These are phyloP conservation scores for Trametes coccinea DNA, from an alignment of 768 basidiomycete species.

Conservation along the genomic window DNA sequence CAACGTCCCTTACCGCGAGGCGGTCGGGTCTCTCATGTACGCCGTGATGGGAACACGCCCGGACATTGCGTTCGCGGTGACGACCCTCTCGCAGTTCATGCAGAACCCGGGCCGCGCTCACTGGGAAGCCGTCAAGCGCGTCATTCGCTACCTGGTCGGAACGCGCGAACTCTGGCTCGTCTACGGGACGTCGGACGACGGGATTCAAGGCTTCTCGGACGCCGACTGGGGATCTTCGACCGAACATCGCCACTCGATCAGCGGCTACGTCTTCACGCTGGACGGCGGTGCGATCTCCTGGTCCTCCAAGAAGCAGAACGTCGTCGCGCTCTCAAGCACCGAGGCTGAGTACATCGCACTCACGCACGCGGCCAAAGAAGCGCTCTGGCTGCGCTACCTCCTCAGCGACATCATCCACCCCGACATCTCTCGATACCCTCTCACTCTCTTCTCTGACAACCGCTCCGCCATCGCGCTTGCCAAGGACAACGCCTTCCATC, in stretches of 20 bases:
- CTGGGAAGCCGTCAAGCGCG: conserved; percentile 28
- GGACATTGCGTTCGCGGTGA: conserved; percentile 26
- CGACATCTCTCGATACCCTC: not conserved
- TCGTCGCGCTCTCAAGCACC: conserved; percentile 32
- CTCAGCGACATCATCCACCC: conserved; percentile 18
- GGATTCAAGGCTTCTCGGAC: conserved; percentile 30
- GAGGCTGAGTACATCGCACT: conserved; percentile 40
- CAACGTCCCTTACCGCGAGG: conserved; percentile 20
- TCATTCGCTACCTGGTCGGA: conserved; percentile 32
- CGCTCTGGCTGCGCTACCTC: conserved; percentile 30
- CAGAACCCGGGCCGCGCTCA: conserved; percentile 25
- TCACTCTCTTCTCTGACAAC: conserved; percentile 20
- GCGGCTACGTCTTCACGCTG: conserved; percentile 33
- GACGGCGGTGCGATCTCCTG: conserved; percentile 31
- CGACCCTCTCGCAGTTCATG: conserved; percentile 27
- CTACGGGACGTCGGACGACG: not conserved
- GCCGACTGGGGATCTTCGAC: conserved; percentile 32
- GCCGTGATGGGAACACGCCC: conserved; percentile 14
- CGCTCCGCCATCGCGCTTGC: conserved; percentile 31
- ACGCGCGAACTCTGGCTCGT: conserved; percentile 21
- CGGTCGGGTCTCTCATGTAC: conserved; percentile 26
- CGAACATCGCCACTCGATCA: conserved; percentile 25
- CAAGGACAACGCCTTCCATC: conserved; percentile 31
- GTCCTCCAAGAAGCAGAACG: conserved; percentile 32
- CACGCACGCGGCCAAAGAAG: conserved; percentile 30